Base-by-base conservation (phyloP, 805 yeast species). In the Candida oleophila region DNA sequence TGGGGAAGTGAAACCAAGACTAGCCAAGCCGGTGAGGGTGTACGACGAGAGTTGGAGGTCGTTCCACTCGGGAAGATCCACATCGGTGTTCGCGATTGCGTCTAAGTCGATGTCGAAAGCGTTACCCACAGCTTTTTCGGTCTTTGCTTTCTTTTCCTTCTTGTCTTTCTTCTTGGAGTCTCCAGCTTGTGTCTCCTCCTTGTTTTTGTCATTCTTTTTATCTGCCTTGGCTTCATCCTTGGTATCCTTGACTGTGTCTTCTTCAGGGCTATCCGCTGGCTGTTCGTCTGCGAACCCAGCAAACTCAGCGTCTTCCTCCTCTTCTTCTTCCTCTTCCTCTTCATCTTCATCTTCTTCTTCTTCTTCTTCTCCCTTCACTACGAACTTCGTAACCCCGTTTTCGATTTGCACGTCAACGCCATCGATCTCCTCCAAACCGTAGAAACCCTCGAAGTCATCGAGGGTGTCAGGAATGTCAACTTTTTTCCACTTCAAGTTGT, bases 341-440 rank as follows among this genome's bases (percentile, higher is more conserved):
- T 51, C 52, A 18, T 42, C 49, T 11, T 41, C 48, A n/a, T 52
- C 56, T 30, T 48, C 54, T 18, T 52, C 56, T 2, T 51, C 57
- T 9, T 61, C 61, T 15, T 65, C 57, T 35, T 71, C 74, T 18
- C 67, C 70, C 43, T 62, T 64, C 14, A 65, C 65, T 8, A 66
- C 54, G 56, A 85, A 86, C 45, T 78, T 78, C 0, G 85, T 82
- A 43, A 73, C 68, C 12, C 96, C 96, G 50, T 87, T 72, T 2
- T 81, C 79, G 45, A 83, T 74, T 49, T 87, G 81, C 4, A 92
- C 91, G 57, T 78, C 91, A 30, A 92, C 97, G 38, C 97, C 97
- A 47, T 89, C 97, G 43, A 94, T 76, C 62, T 92, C 98, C 63
- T 92, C 99, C 32, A 94, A 69, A 0, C 97, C 99, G 62, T 83